Base-by-base conservation (phyloP, 257 asterid genomes). In the Catharanthus roseus region DNA sequence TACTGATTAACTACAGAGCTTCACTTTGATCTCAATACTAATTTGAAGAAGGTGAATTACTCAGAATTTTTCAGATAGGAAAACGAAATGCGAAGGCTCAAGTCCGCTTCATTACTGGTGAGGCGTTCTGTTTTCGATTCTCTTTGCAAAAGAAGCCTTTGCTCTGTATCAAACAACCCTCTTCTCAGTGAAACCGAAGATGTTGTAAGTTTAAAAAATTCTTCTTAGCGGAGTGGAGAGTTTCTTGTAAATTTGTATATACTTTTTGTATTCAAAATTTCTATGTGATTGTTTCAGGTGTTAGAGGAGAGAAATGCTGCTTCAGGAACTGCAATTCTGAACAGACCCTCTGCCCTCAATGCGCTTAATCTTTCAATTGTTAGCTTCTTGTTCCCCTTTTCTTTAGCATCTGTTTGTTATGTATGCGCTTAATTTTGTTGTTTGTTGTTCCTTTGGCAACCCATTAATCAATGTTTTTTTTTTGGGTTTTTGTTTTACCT, bases 281-380 rank as follows among this genome's bases (percentile, higher is more conserved):
- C 39, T 74, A 50, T 64, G 5, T 33, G 69, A 69, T 44, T 72
- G 16, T 75, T 61, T 71, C 88, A 95, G 99, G 99, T 95, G 18
- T 49, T 87, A 70, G 97, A 86, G 75, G 99, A 95, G 84, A 89
- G 88, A 51, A 86, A 82, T 73, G 86, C 83, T 63, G 70, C 79
- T 79, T 89, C 96, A 38, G 88, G 97, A 87, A 95, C 88, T 68
- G 97, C 97, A 44, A 78, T 91, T 75, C 89, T 95, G 75, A 91
- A 95, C 77, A 82, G 99, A 71, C 96, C 97, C 68, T 72, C 85
- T 68, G 85, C 77, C 23, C 89, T 95, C 44, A 91, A 95, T 86
- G 99, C 99, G 71, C 79, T 95, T 19, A 88, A 88, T 79, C 73
- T 82, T 72, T 67, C 97, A 18, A 44, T 82, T 82, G 99, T 89